Conservation (phyloP, 2,329 filamentous ascomycete genomes). For the Mycosphaerelloides madeirae region DNA sequence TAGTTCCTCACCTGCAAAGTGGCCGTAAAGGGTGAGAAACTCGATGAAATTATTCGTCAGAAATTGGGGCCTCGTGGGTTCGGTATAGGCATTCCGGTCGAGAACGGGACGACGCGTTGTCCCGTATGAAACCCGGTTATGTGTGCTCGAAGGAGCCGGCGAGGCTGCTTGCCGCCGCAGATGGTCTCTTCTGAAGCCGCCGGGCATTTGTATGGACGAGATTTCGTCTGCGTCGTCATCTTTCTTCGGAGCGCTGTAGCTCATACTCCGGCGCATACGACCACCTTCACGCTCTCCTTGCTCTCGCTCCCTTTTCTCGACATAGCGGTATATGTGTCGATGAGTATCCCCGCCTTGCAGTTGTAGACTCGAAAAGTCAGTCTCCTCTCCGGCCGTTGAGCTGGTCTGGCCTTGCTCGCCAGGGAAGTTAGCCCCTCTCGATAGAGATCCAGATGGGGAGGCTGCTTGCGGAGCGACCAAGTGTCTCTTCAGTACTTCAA, state of each 20-base stretch:
- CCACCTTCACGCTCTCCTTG: slow-evolving; percentile 54
- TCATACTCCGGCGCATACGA: slow-evolving; percentile 74
- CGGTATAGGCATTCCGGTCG: slow-evolving; percentile 11
- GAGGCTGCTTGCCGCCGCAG: slow-evolving; percentile 67
- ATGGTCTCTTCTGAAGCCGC: slow-evolving; percentile 88
- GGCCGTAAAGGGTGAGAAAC: slow-evolving; percentile 89
- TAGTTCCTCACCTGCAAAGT: slow-evolving; percentile 94
- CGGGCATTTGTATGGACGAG: slow-evolving; percentile 83
- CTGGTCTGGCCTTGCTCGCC: slow-evolving; percentile 25
- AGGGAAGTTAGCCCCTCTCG: slow-evolving; percentile 20
- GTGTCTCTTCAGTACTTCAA: slow-evolving; percentile 86
- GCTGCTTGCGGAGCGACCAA: slow-evolving; percentile 64
- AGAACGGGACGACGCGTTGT: slow-evolving; percentile 9
- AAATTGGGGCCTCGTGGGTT: slow-evolving; percentile 51
- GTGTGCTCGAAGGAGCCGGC: slow-evolving; percentile 43
- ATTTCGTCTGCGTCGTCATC: slow-evolving; percentile 73
- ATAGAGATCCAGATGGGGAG: slow-evolving; percentile 30
- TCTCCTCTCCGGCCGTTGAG: slow-evolving; percentile 43
- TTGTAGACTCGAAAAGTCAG: slow-evolving; percentile 89
- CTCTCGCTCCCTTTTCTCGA: slow-evolving; percentile 77
- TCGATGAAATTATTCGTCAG: slow-evolving; percentile 93
- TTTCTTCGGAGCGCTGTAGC: slow-evolving; percentile 69
- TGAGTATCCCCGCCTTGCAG: slow-evolving; percentile 94
- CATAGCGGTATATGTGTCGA: slow-evolving; percentile 92
- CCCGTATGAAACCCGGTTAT: slow-evolving; percentile 25